Conservation (phyloP, 768 basidiomycete genomes). For the Cystofilobasidium ferigula region DNA sequence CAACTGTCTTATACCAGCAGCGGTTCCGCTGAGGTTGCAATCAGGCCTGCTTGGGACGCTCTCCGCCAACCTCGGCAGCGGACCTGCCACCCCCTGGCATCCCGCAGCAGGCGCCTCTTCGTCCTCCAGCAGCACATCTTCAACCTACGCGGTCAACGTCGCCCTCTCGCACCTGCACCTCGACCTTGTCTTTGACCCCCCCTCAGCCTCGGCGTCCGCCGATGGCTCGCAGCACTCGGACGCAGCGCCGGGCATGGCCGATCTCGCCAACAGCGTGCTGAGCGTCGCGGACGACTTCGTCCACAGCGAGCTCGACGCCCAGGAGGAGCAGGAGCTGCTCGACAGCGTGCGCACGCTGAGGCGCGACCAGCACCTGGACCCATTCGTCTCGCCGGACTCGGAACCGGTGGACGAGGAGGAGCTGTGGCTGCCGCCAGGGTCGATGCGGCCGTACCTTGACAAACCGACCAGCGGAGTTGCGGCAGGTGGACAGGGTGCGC, state of each 20-base stretch:
- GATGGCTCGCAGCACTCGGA: not conserved
- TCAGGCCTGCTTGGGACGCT: constrained; percentile 64
- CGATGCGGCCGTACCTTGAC: constrained; percentile 28
- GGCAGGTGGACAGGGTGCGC: not conserved
- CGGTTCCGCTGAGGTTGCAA: constrained; percentile 54
- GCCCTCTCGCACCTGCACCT: constrained; percentile 59
- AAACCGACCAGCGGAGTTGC: not conserved
- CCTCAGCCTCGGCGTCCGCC: not conserved
- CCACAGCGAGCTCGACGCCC: constrained; percentile 62
- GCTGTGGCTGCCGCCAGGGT: constrained; percentile 29
- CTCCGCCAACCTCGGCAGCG: constrained; percentile 43
- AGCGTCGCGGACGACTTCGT: constrained; percentile 79
- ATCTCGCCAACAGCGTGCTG: constrained; percentile 65
- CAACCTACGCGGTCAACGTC: constrained; percentile 44
- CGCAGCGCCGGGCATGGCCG: constrained; percentile 25
- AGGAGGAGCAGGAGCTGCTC: constrained; percentile 60
- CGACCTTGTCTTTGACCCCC: constrained; percentile 41
- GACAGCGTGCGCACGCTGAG: constrained; percentile 53
- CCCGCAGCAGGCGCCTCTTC: constrained; percentile 10
- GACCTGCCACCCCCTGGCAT: constrained; percentile 32
- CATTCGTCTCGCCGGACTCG: constrained; percentile 1
- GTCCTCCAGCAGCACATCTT: not conserved
- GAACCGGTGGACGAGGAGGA: constrained; percentile 25
- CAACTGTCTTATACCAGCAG: constrained; percentile 51
- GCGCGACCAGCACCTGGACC: constrained; percentile 33